Evolutionary conservation across 2,329 filamentous ascomycete species (phyloP).

Genomic region (Teratosphaeria gauchensis): DNA sequence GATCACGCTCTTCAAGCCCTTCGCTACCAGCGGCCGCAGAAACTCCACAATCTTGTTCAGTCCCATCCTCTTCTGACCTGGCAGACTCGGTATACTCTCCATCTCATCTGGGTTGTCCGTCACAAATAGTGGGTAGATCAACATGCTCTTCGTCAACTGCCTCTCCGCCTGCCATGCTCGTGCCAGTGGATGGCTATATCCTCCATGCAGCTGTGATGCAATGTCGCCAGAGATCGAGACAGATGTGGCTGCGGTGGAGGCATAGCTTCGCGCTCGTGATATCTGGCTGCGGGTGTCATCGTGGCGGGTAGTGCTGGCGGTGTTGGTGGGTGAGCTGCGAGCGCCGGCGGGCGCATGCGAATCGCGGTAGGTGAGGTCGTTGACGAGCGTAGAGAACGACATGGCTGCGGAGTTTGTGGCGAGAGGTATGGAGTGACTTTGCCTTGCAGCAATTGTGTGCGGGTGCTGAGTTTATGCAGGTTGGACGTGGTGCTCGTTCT

Average conservation of each 20-base stretch:
- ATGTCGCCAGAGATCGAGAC: constrained; percentile 45
- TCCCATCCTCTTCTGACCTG: constrained; percentile 80
- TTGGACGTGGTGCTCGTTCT: not conserved
- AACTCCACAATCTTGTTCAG: constrained; percentile 78
- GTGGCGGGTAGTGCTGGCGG: constrained; percentile 32
- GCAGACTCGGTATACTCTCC: constrained; percentile 78
- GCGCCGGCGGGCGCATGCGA: constrained; percentile 28
- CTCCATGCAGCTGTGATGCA: constrained; percentile 42
- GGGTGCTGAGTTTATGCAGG: not conserved
- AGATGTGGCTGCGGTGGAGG: constrained; percentile 43
- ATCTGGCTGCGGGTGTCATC: constrained; percentile 36
- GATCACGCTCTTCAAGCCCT: constrained; percentile 86
- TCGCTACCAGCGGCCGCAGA: constrained; percentile 75
- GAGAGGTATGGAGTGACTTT: not conserved
- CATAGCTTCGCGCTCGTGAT: constrained; percentile 40
- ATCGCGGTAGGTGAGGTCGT: constrained; percentile 42
- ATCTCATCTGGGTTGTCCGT: constrained; percentile 92
- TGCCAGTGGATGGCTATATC: constrained; percentile 42
- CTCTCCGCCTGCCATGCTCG: constrained; percentile 44
- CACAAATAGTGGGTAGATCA: constrained; percentile 95
- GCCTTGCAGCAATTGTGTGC: no score
- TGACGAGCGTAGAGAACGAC: constrained; percentile 45
- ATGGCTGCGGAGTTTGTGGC: constrained; percentile 20
- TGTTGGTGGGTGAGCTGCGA: constrained; percentile 32
- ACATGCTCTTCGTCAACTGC: constrained; percentile 64